Base-by-base conservation (phyloP, 108 stramenopile genomes). In the Schizochytrium sp. region DNA sequence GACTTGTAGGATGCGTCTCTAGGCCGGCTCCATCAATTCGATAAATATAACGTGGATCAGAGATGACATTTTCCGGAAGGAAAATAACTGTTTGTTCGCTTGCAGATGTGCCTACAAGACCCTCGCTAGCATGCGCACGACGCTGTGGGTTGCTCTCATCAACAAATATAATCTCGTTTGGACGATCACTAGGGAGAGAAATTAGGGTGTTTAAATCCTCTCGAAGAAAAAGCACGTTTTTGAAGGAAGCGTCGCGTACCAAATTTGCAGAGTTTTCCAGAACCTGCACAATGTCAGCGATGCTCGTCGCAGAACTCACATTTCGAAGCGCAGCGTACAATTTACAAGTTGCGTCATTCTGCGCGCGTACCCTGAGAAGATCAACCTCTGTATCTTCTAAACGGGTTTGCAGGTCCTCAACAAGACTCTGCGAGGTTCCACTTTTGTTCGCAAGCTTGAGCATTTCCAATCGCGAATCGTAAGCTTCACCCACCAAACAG, bases 21-120 rank as follows among this genome's bases (percentile, higher is more conserved):
- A 69, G 12, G 2, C 64, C 64, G 64, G 64, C 64, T 7, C 64
- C 64, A 15, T 69, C 64, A 1, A 69, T 69, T 7, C 64, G 64
- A 2, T 69, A 69, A 8, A 69, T 44, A 15, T 69, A 69, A 5
- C 64, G 7, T 44, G 64, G 42, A 38, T 69, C 64, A 7, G 64
- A 69, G 5, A 69, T 44, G 64, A 69, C 42, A 3, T 69, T 38
- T 44, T 69, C 64, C 28, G 0, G 12, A 0, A 69, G 10, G 64
- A 2, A 69, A 15, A 69, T 69, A 1, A 69, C 64, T 44, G 7
- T 0, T 15, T 69, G 64, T 69, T 38, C 40, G 12, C 5, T 15
- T 10, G 64, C 12, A 15, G 42, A 69, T 10, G 28, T 44, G 64
- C 64, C 64, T 44, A 69, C 64, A 38, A 69, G 28, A 7, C 64